A percentile compares a stretch with the other conserved stretches of the same genome.
Evolutionary conservation across 305 asterid species (phyloP).

Genomic region (Fraxinus paxiana): DNA sequence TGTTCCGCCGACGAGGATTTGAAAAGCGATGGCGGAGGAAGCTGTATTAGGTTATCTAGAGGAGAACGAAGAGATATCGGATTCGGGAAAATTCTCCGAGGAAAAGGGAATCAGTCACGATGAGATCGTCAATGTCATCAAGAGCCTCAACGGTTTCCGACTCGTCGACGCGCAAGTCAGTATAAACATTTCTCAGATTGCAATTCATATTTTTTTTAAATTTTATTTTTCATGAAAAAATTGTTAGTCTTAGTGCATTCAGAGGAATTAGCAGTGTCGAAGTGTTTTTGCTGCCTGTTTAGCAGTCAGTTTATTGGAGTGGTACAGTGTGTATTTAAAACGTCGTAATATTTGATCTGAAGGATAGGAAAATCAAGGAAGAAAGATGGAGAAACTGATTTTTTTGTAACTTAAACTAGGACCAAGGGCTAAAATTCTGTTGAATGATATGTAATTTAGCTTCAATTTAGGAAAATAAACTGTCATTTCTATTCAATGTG

Average conservation of each 20-base stretch:
- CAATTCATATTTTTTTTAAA: neutral
- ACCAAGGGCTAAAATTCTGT: neutral
- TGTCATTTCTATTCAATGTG: conserved; percentile 10
- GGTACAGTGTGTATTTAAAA: neutral
- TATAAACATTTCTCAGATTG: neutral
- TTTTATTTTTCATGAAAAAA: neutral
- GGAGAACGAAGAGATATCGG: conserved; percentile 54
- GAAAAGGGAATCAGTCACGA: conserved; percentile 68
- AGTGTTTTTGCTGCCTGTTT: neutral
- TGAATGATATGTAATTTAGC: neutral
- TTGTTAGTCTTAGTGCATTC: neutral
- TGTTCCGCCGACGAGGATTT: neutral
- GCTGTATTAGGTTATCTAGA: conserved; percentile 66
- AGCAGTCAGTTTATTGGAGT: neutral
- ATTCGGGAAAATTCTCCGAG: conserved; percentile 67
- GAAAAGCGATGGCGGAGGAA: conserved; percentile 66
- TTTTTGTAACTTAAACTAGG: neutral
- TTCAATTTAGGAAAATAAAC: neutral
- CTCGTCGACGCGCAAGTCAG: conserved; percentile 63
- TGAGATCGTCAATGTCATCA: conserved; percentile 73
- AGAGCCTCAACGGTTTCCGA: conserved; percentile 72
- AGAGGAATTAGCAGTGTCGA: neutral
- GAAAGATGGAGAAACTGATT: neutral
- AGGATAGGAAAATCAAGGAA: neutral
- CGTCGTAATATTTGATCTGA: neutral